These are phyloP conservation scores for Aspergillus sp. DNA, from an alignment of 2,329 filamentous ascomycete species.

Conservation along the genomic window DNA sequence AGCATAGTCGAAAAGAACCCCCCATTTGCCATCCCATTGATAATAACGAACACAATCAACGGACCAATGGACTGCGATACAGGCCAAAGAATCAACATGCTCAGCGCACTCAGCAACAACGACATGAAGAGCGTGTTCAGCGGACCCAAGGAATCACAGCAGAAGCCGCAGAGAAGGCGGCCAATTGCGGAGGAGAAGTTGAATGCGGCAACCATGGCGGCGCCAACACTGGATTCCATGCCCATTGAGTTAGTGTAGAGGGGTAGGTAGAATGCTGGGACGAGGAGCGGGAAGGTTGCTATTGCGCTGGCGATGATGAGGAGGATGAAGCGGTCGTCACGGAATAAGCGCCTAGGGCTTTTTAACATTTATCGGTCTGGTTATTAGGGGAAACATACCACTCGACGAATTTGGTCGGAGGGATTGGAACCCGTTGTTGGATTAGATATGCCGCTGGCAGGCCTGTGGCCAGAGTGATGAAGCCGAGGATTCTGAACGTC, in stretches of 20 bases:
- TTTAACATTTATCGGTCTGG: too few relatives aligned
- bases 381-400: constrained; percentile 31
- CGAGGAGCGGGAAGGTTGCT: constrained; percentile 54
- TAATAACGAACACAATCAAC: constrained; percentile 50
- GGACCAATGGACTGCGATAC: constrained; percentile 50
- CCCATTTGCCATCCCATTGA: constrained; percentile 57
- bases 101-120: constrained; percentile 48
- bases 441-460: constrained; percentile 52
- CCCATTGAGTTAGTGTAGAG: constrained; percentile 52
- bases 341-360: constrained; percentile 29
- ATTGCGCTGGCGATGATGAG: constrained; percentile 51
- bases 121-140: constrained; percentile 50
- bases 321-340: constrained; percentile 44
- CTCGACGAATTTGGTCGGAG: constrained; percentile 41
- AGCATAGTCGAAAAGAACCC: constrained; percentile 60
- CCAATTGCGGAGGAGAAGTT: constrained; percentile 56
- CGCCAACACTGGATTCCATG: constrained; percentile 47
- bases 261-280: constrained; percentile 57
- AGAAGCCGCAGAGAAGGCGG: constrained; percentile 48
- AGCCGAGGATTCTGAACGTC: constrained; percentile 36
- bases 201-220: constrained; percentile 55
- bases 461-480: constrained; percentile 48
- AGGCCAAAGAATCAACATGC: constrained; percentile 57
- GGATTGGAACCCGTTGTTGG: constrained; percentile 30
- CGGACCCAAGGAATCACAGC: constrained; percentile 50